Evolutionary conservation across 1,284 basidiomycete species (phyloP).

Genomic region (Marasmius tenuissimus): DNA sequence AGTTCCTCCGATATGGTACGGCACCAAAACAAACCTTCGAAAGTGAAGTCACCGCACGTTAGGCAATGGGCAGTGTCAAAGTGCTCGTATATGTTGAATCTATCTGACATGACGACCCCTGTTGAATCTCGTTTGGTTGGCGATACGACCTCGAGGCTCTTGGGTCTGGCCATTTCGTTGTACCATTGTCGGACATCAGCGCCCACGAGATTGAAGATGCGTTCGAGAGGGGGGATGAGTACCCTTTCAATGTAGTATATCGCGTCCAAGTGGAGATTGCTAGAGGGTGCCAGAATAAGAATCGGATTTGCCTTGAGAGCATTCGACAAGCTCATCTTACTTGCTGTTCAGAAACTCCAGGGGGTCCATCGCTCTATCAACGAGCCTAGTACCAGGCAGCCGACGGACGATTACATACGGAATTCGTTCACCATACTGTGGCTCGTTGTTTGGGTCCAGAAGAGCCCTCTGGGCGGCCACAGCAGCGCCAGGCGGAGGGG

Average conservation of each 20-base stretch:
- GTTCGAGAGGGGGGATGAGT: slow-evolving; percentile 86
- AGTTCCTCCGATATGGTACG: neutral
- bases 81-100: slow-evolving; percentile 70
- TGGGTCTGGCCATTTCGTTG: slow-evolving; percentile 78
- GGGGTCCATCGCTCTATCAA: slow-evolving; percentile 82
- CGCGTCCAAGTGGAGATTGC: slow-evolving; percentile 63
- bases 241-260: slow-evolving; percentile 90
- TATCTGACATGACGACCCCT: slow-evolving; percentile 29
- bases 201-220: slow-evolving; percentile 91
- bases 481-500: slow-evolving; percentile 88
- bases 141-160: slow-evolving; percentile 38
- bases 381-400: slow-evolving; percentile 66
- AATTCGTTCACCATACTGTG: slow-evolving; percentile 91
- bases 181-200: slow-evolving; percentile 91
- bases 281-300: neutral
- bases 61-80: slow-evolving; percentile 75
- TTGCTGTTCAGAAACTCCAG: slow-evolving; percentile 74
- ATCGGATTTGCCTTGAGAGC: neutral
- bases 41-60: slow-evolving; percentile 59
- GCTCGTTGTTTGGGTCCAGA: slow-evolving; percentile 79
- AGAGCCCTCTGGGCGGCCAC: slow-evolving; percentile 80
- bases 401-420: slow-evolving; percentile 86
- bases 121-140: slow-evolving; percentile 46
- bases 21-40: slow-evolving; percentile 44
- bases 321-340: slow-evolving; percentile 31